Base-by-base conservation (phyloP, 768 basidiomycete species). In the Hypsizygus marmoreus region DNA sequence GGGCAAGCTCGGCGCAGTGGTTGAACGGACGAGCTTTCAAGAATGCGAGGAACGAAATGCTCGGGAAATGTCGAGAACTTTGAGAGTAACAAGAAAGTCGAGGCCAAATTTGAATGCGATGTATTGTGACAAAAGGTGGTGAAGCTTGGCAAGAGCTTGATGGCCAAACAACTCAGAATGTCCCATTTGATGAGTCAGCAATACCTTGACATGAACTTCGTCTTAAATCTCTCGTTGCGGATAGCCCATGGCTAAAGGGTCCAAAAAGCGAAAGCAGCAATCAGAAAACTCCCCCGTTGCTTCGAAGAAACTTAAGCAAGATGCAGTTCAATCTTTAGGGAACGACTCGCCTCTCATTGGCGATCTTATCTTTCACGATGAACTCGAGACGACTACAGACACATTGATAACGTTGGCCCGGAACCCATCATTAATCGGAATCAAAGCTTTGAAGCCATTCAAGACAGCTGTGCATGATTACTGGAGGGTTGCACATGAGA, bases 381-480 rank as follows among this genome's bases (percentile, higher is more conserved):
- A 71, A 41, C 56, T 71, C 29, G 69, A 71, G 45, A 68, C 65
- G 35, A 69, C 68, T 2, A 69, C 67, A 12, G 69, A 71, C 5
- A 69, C 66, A 1, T 61, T 71, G 7, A 40, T 32, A 0, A 47
- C 59, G 1, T 56, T 71, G 6, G 57, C 64, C 4, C 51, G 60
- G 44, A 64, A 71, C 34, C 69, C 69, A 0, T 40, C 52, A 2
- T 47, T 71, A 20, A 65, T 69, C n/a, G 52, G 56, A 2, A 47
- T 63, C 9, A 66, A 67, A 40, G 53, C 62, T 2, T 43, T 71
- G 25, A 69, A 71, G 47, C 58, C 65, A 16, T 67, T 71, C 38
- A 66, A 68, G 40, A 68, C 68, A 1, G 67, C 69, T 0, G 63
- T 69, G 4, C 66, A 71, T 43, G 68, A 71, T 35, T 71, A 71